These are phyloP conservation scores for Vanderwaltozyma yarrowii DNA, from an alignment of 805 yeast species.

Conservation along the genomic window DNA sequence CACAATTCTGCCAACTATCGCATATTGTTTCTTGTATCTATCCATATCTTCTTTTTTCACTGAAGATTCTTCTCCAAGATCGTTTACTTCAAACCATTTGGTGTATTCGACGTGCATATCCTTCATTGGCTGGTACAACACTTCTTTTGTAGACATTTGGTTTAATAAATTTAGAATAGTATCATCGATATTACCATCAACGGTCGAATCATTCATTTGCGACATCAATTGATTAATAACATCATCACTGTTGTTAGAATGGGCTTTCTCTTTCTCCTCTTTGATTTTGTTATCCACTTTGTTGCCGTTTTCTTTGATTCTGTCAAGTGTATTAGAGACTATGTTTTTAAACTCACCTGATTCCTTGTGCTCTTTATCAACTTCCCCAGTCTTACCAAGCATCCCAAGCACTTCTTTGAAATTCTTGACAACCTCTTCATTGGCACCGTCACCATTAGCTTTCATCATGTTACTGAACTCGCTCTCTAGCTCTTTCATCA, in stretches of 20 bases:
- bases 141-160: conserved; percentile 75
- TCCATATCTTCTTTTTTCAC: conserved; percentile 34
- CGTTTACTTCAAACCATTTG: conserved; percentile 46
- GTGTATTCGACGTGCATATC: conserved; percentile 69
- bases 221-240: conserved; percentile 52
- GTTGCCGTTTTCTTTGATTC: conserved; percentile 69
- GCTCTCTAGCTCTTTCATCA: conserved; percentile 19
- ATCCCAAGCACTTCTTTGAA: conserved; percentile 16
- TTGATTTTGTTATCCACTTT: conserved; percentile 49
- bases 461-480: conserved; percentile 21
- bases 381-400: conserved; percentile 2
- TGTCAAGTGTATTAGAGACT: conserved; percentile 67
- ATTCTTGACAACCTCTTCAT: conserved; percentile 37
- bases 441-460: conserved; percentile 29
- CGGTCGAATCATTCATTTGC: conserved; percentile 41
- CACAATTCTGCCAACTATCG: conserved; percentile 50
- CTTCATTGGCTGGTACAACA: conserved; percentile 79
- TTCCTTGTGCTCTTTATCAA: conserved; percentile 14
- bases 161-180: conserved; percentile 64
- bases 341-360: conserved; percentile 53
- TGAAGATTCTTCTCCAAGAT: conserved; percentile 15
- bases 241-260: conserved; percentile 35
- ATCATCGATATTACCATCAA: conserved; percentile 40
- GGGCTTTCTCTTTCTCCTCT: conserved; percentile 36
- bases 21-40: conserved; percentile 53